Evolutionary conservation across 2,329 filamentous ascomycete genomes (phyloP), one percentile per base, ranked within the genome.

Genomic region (Bipolaris sorokiniana): DNA sequence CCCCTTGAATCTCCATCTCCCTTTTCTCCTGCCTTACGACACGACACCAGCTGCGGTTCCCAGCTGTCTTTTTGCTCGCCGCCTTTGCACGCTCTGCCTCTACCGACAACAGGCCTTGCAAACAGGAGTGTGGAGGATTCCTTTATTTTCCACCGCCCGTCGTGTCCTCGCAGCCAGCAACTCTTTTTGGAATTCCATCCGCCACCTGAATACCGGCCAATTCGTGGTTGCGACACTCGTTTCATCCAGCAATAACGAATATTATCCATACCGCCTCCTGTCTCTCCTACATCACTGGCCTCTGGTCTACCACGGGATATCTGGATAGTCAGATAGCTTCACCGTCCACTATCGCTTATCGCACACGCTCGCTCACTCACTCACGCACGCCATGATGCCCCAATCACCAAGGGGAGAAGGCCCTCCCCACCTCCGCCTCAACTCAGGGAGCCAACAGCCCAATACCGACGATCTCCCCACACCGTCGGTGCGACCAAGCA

Each of bases 401-500:
- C 67, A 62, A 59, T 74, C 75, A 44, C 71, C 73, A 20, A 66
- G 73, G 56, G 65, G 69, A 41, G 67, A 71, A 46, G 67, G 65
- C 48, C 78, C 82, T 60, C 86, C 86, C 63, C 86, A 88, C 63
- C 85, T 89, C 57, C 84, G 85, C 55, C 80, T 89, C 62, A 88
- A 89, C 69, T 88, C 85, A 23, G 85, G 83, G 44, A 81, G 79
- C 28, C 69, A 84, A 62, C 81, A 88, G 67, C 75, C 82, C 31
- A 77, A 80, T 59, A 76, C 73, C 56, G 65, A 76, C 72, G 58
- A 76, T 67, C 68, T 68, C 52, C 54, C 67, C 47, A 55, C 64
- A 48, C 61, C 67, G 40, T 57, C 66, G 28, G 58, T 63, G 37
- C 74, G 76, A 41, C 76, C 78, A 31, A 71, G 65, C 54, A 76